phyloP scores from a whole-genome alignment of 768 basidiomycete genomes.

The Suillus americanus region DNA sequence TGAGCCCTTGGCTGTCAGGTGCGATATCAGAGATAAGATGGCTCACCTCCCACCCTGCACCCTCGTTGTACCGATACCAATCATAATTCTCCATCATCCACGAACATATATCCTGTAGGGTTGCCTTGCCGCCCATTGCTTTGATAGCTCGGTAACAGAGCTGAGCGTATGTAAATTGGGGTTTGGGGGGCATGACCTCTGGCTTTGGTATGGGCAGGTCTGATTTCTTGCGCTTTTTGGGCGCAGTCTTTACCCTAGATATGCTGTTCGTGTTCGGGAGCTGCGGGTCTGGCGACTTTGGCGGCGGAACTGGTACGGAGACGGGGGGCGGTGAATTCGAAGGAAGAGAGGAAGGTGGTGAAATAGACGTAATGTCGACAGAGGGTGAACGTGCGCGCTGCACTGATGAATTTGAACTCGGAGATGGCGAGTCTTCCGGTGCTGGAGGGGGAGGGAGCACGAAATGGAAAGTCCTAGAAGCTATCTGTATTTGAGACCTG shows the following conservation, averaged over 20 bases:
- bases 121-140: slow-evolving; percentile 79
- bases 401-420: slow-evolving; percentile 72
- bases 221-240: slow-evolving; percentile 76
- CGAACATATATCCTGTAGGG: slow-evolving; percentile 85
- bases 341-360: slow-evolving; percentile 78
- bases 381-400: slow-evolving; percentile 74
- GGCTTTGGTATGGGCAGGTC: slow-evolving; percentile 47
- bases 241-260: slow-evolving; percentile 43
- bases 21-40: background rate
- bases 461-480: slow-evolving; percentile 95
- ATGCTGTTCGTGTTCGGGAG: slow-evolving; percentile 66
- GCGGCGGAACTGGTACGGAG: slow-evolving; percentile 40
- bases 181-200: slow-evolving; percentile 85
- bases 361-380: slow-evolving; percentile 78
- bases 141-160: slow-evolving; percentile 90
- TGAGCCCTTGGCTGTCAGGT: background rate
- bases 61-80: slow-evolving; percentile 86
- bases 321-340: slow-evolving; percentile 71
- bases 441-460: slow-evolving; percentile 86
- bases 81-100: slow-evolving; percentile 91
- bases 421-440: slow-evolving; percentile 79
- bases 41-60: slow-evolving; percentile 87
- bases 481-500: slow-evolving; percentile 96
- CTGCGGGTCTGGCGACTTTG: slow-evolving; percentile 51
- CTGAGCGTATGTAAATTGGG: slow-evolving; percentile 87